Conservation (phyloP, 108 stramenopile species). For the Fragilaria radians region DNA sequence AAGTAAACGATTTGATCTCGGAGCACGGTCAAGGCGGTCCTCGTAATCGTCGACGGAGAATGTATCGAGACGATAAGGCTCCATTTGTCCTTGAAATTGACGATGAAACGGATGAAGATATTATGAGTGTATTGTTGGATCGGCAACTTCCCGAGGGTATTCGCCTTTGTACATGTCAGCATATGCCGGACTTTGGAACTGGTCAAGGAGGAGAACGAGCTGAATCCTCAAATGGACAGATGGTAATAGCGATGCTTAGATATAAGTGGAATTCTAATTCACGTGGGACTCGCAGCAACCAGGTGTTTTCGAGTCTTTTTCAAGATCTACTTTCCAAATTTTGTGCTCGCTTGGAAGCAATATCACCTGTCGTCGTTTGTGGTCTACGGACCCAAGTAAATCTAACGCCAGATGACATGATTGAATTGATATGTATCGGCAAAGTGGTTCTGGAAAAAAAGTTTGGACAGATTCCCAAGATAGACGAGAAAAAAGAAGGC, state of each 20-base stretch:
- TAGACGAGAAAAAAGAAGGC: constrained; percentile 24
- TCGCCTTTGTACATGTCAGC: constrained; percentile 57
- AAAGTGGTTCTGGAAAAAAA: constrained; percentile 65
- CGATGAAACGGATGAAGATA: constrained; percentile 89
- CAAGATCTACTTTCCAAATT: constrained; percentile 80
- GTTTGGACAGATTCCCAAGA: constrained; percentile 12
- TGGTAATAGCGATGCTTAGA: constrained; percentile 84
- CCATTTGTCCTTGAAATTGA: constrained; percentile 48
- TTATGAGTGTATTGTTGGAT: constrained; percentile 74
- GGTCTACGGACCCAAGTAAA: constrained; percentile 83
- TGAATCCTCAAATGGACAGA: constrained; percentile 61
- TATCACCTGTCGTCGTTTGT: constrained; percentile 63
- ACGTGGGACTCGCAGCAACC: constrained; percentile 75
- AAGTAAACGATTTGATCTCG: constrained; percentile 20
- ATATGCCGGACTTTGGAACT: constrained; percentile 72
- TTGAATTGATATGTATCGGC: constrained; percentile 70
- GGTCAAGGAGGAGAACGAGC: constrained; percentile 50
- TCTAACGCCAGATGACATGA: constrained; percentile 85
- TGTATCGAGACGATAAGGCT: constrained; percentile 82
- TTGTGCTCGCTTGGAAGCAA: constrained; percentile 44
- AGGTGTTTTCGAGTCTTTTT: constrained; percentile 71
- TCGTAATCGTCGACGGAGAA: constrained; percentile 48
- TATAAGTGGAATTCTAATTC: constrained; percentile 76
- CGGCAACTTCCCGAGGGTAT: constrained; percentile 65
- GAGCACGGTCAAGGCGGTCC: constrained; percentile 38